Percentiles rank a stretch among this genome's conserved stretches.
phyloP scores from a whole-genome alignment of 2,329 filamentous ascomycete species.

The Aureobasidium musti region DNA sequence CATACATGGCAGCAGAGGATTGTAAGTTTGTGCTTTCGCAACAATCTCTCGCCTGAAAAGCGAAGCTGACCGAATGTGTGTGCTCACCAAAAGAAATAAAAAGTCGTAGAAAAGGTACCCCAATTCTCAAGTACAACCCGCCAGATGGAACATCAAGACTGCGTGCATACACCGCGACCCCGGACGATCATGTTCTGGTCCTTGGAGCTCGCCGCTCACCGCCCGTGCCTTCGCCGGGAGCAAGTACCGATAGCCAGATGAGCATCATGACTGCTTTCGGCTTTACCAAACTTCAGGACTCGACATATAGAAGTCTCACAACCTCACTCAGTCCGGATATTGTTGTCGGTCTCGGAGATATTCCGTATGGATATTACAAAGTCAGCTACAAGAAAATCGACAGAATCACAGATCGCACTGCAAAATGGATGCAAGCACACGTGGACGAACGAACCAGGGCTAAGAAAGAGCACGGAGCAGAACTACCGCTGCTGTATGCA shows the following conservation, averaged over 20 bases:
- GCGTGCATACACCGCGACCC: constrained; percentile 74
- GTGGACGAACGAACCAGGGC: constrained; percentile 45
- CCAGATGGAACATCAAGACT: constrained; percentile 58
- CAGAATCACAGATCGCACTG: constrained; percentile 84
- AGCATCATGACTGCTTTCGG: constrained; percentile 85
- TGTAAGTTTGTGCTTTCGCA: constrained; percentile 61
- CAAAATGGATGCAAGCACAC: constrained; percentile 75
- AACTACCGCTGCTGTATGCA: constrained; percentile 60
- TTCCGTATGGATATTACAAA: constrained; percentile 57
- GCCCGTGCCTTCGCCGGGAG: constrained; percentile 69
- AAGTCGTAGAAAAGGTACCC: constrained; percentile 64
- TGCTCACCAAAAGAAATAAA: constrained; percentile 43
- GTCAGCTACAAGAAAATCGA: constrained; percentile 65
- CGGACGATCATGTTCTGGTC: constrained; percentile 65
- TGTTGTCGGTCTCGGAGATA: constrained; percentile 73
- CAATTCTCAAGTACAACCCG: constrained; percentile 54
- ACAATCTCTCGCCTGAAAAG: constrained; percentile 20
- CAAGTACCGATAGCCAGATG: constrained; percentile 56
- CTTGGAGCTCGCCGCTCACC: constrained; percentile 77
- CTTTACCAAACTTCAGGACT: constrained; percentile 68
- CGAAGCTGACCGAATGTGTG: constrained; percentile 43
- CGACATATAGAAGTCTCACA: constrained; percentile 68
- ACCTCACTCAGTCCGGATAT: constrained; percentile 75
- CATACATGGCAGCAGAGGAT: constrained; percentile 87
- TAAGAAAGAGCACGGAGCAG: constrained; percentile 8